Conservation (phyloP, 768 basidiomycete genomes). For the Rossbeevera mucosa region DNA sequence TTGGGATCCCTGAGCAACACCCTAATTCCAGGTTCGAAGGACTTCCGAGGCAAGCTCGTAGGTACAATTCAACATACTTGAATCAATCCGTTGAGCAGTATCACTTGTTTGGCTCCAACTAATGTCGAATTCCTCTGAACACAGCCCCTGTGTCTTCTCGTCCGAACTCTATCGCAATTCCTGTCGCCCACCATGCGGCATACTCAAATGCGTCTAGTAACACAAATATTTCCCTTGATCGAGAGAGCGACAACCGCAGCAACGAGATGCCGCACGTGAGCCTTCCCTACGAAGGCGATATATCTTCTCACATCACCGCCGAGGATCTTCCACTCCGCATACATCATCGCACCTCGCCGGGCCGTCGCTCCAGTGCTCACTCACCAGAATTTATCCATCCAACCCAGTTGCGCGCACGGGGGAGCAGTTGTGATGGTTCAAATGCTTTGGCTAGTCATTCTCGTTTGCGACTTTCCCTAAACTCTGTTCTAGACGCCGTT, state of each 20-base stretch:
- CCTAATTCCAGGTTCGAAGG: constrained; percentile 20
- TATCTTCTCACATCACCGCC: constrained; percentile 33
- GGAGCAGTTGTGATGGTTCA: constrained; percentile 1
- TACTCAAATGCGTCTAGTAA: constrained; percentile 7
- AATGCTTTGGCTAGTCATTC: constrained; percentile 4
- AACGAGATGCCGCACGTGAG: not conserved
- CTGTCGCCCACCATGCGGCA: not conserved
- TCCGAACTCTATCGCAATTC: not conserved
- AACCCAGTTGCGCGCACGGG: not conserved
- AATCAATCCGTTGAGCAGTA: not conserved
- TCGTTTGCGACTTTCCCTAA: constrained; percentile 18
- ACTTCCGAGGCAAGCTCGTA: constrained; percentile 11
- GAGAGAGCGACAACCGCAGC: not conserved
- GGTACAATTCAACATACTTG: constrained; percentile 1
- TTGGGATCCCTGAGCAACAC: constrained; percentile 1
- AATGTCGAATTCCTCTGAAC: not conserved
- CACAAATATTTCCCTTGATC: constrained; percentile 3
- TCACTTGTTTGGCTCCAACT: not conserved
- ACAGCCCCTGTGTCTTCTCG: not conserved
- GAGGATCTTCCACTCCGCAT: constrained; percentile 15
- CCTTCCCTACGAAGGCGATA: not conserved
- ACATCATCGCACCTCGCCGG: not conserved
- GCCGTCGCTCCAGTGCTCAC: not conserved
- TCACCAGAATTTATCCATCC: constrained; percentile 2
- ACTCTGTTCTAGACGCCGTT: constrained; percentile 17